Evolutionary conservation across 2,329 filamentous ascomycete species (phyloP).

Genomic region (Celoporthe dispersa): DNA sequence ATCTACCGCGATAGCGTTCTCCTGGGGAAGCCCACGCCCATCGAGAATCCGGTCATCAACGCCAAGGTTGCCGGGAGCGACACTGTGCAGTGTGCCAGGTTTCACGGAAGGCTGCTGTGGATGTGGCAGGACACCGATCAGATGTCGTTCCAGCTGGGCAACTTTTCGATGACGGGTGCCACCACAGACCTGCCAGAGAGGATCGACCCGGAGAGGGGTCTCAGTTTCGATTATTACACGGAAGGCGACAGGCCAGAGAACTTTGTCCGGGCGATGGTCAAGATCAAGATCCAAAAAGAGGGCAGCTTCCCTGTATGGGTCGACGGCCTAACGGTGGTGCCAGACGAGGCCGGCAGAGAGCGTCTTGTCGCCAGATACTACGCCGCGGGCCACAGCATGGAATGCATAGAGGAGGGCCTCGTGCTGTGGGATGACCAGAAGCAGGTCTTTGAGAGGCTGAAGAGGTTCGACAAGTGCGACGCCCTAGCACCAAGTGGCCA

Average conservation of each 20-base stretch:
- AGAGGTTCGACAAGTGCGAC: conserved; percentile 11
- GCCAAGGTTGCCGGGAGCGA: conserved; percentile 28
- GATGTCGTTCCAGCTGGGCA: conserved; percentile 25
- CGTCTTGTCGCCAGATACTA: conserved; percentile 23
- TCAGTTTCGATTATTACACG: conserved; percentile 24
- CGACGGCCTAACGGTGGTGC: conserved; percentile 24
- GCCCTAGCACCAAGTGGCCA: conserved; percentile 20
- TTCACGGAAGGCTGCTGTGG: conserved; percentile 25
- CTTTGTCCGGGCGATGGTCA: conserved; percentile 25
- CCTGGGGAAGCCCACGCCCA: conserved; percentile 17
- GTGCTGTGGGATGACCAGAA: conserved; percentile 23
- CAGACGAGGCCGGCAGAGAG: conserved; percentile 15
- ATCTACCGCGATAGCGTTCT: conserved; percentile 28
- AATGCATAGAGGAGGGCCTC: conserved; percentile 21
- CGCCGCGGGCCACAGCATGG: conserved; percentile 16
- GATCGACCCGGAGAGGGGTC: conserved; percentile 19
- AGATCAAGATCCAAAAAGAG: conserved; percentile 12
- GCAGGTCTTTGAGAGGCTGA: conserved; percentile 16
- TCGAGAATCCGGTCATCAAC: conserved; percentile 20
- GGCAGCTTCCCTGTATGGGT: conserved; percentile 26
- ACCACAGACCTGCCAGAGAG: conserved; percentile 21
- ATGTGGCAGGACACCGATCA: conserved; percentile 31
- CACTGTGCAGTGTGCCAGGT: conserved; percentile 26
- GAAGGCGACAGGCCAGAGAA: conserved; percentile 15
- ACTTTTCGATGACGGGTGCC: conserved; percentile 29